These are phyloP conservation scores for Trichoderma citrinoviride DNA, from an alignment of 2,329 filamentous ascomycete genomes.

Conservation along the genomic window DNA sequence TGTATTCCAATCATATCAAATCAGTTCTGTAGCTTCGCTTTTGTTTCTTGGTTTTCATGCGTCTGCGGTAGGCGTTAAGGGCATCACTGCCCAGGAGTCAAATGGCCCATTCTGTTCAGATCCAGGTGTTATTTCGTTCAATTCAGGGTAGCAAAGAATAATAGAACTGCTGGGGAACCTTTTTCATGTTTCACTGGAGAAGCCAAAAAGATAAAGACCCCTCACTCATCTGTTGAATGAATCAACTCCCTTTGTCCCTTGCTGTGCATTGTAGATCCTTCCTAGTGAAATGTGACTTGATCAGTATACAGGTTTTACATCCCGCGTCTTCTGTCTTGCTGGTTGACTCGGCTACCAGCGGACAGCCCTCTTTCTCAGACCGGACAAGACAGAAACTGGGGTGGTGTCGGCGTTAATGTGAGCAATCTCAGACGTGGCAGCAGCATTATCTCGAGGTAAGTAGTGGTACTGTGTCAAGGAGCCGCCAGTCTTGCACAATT, in stretches of 20 bases:
- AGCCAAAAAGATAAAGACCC: background rate
- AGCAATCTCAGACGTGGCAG: too few species aligned
- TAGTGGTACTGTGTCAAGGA: background rate
- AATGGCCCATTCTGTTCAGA: background rate
- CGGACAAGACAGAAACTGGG: background rate
- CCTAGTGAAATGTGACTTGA: background rate
- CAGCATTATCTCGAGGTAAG: too few species aligned
- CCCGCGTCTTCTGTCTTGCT: background rate
- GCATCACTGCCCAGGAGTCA: background rate
- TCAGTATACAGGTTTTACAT: background rate
- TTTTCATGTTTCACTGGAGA: background rate
- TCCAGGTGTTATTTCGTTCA: background rate
- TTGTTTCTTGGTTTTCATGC: background rate
- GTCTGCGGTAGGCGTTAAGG: conserved; percentile 10
- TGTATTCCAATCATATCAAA: background rate
- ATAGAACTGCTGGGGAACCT: background rate
- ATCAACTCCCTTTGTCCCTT: background rate
- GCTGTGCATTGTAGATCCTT: background rate
- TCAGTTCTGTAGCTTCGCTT: background rate
- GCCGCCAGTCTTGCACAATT: background rate
- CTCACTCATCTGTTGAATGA: background rate
- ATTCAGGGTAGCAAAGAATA: background rate
- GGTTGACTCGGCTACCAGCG: background rate
- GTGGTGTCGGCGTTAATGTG: background rate
- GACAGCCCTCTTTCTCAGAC: background rate